Percentiles rank a stretch among this genome's conserved stretches.
Evolutionary conservation across 768 basidiomycete genomes (phyloP).

Genomic region (Mycena alexandri): DNA sequence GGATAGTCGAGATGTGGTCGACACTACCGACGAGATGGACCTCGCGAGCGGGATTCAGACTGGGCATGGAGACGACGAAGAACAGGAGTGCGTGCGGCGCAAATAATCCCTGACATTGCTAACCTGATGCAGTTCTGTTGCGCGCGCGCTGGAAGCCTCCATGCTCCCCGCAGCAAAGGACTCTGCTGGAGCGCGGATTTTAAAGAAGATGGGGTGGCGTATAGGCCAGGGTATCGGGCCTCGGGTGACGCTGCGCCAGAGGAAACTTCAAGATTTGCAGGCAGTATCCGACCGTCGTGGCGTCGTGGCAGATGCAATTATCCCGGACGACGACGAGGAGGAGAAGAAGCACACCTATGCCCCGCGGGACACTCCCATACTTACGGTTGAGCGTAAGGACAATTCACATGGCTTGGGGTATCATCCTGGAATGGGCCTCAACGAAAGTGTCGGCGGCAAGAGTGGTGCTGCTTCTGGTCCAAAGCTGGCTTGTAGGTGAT

Average conservation of each 20-base stretch:
- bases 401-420: conserved; percentile 89
- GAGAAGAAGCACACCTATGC: conserved; percentile 90
- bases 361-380: conserved; percentile 79
- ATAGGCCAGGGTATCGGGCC: conserved; percentile 95
- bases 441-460: conserved; percentile 65
- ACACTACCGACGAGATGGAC: conserved; percentile 85
- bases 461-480: conserved; percentile 57
- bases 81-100: conserved; percentile 64
- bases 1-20: conserved; percentile 80
- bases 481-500: conserved; percentile 64
- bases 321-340: conserved; percentile 79
- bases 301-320: conserved; percentile 47
- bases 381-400: conserved; percentile 76
- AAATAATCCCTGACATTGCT: conserved; percentile 10
- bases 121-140: conserved; percentile 64
- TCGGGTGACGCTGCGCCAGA: conserved; percentile 81
- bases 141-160: conserved; percentile 70
- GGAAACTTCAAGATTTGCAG: conserved; percentile 77
- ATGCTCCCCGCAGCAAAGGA: conserved; percentile 82
- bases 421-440: conserved; percentile 69
- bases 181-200: conserved; percentile 85
- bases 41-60: conserved; percentile 68
- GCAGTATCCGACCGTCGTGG: conserved; percentile 50
- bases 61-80: conserved; percentile 53
- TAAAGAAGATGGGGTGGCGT: conserved; percentile 97